Evolutionary conservation across 148 eudicot genomes (phyloP).

Genomic region (Linanthus parryae): DNA sequence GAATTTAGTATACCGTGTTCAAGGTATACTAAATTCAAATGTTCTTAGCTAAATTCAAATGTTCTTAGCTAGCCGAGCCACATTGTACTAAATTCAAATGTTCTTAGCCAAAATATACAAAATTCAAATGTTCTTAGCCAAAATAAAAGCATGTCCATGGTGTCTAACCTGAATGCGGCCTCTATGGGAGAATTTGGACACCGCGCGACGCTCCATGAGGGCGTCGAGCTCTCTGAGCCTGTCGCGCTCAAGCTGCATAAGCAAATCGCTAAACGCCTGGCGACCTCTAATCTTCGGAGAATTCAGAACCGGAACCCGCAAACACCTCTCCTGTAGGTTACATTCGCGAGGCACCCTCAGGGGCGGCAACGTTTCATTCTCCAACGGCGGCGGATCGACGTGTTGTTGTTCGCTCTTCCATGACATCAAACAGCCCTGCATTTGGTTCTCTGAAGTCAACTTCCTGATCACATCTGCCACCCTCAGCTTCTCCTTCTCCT

Average conservation of each 20-base stretch:
- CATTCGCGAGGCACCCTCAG: conserved; percentile 14
- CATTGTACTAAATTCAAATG: neutral
- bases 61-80: neutral
- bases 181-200: conserved; percentile 54
- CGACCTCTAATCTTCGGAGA: conserved; percentile 67
- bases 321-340: conserved; percentile 16
- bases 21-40: too few species aligned
- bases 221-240: conserved; percentile 46
- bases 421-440: neutral
- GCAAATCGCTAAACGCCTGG: conserved; percentile 45
- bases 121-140: neutral
- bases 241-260: conserved; percentile 38
- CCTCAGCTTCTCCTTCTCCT: conserved; percentile 44
- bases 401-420: conserved; percentile 12
- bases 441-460: conserved; percentile 21
- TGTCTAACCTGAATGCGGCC: conserved; percentile 68
- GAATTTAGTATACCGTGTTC: too few species aligned
- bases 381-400: too few species aligned
- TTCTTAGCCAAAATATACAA: neutral
- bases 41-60: neutral
- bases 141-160: neutral
- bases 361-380: conserved; percentile 12
- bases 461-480: conserved; percentile 64
- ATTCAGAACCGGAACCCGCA: conserved; percentile 15
- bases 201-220: conserved; percentile 30